phyloP scores from a whole-genome alignment of 169 alveolate genomes.

The Plasmodium adleri region DNA sequence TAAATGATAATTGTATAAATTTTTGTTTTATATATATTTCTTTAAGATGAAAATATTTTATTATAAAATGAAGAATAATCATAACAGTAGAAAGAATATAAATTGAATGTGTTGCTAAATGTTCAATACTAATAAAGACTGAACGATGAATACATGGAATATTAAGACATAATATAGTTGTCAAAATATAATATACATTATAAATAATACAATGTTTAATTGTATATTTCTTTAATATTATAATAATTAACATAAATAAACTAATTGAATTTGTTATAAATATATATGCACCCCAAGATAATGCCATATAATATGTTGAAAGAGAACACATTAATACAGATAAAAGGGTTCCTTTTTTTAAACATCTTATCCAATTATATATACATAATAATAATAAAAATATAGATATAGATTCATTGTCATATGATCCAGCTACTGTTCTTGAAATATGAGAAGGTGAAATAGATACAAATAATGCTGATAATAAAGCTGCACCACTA shows the following conservation, averaged over 20 bases:
- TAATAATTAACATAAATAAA: constrained; percentile 92
- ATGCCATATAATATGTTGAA: constrained; percentile 93
- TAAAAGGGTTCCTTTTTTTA: constrained; percentile 92
- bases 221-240: constrained; percentile 91
- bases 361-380: constrained; percentile 94
- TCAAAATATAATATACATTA: constrained; percentile 93
- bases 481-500: constrained; percentile 95
- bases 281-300: constrained; percentile 99
- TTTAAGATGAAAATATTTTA: neutral
- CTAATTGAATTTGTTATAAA: constrained; percentile 97
- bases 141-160: constrained; percentile 96
- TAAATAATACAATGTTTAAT: constrained; percentile 92
- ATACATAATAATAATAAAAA: constrained; percentile 95
- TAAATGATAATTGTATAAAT: constrained; percentile 22
- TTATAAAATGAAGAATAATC: constrained; percentile 31
- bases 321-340: constrained; percentile 84
- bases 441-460: constrained; percentile 98
- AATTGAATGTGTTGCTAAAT: constrained; percentile 96
- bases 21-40: constrained; percentile 6
- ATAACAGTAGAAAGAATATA: constrained; percentile 87
- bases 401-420: constrained; percentile 98
- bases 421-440: constrained; percentile 96
- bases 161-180: constrained; percentile 95
- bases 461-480: constrained; percentile 96
- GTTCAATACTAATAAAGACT: constrained; percentile 95